Evolutionary conservation across 148 eudicot genomes (phyloP), one percentile per base, ranked within the genome.

Genomic region (Vaccinium darrowii): DNA sequence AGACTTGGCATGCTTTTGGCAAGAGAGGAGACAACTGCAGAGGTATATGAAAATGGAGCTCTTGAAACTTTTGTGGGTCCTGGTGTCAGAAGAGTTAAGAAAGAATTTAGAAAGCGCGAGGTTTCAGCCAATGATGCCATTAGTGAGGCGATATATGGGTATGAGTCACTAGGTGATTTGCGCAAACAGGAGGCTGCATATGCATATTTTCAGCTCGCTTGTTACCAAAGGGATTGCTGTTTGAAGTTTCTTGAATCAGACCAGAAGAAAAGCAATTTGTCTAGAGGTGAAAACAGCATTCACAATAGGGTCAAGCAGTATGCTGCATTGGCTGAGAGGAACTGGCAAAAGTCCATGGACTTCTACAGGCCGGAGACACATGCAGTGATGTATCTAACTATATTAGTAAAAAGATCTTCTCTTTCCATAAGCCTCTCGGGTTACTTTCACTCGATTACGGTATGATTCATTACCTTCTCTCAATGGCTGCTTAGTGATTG

Each of bases 151-250:
- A 76, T 97, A 84, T 90, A 91, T 78, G 43, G 94, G 1, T 97
- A 97, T 83, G 99, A 97, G 83, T 94, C 95, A 23, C 87, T 97
- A 79, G 98, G 99, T 87, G 99, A 94, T 56, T 72, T 93, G 83
- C 89, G 99, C 39, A 93, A 87, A 84, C 99, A 97, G 88, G 99
- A 97, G 90, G 95, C 96, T 73, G 96, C 99, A n/a, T 97, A 90
- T 91, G 98, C 98, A 73, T 90, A 95, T 87, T 94, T 90, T 87
- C 99, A 95, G 84, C 93, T 97, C 39, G 99, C 96, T 87, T 92
- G 95, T 80, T 92, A 91, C 87, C 99, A 95, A 81, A 90, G 95
- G 80, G 93, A 93, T 88, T 90, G 96, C 82, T 93, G 96, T 87
- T 88, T 95, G 88, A 94, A 91, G 89, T 92, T 92, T 89, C 78